Evolutionary conservation across 139 green algal species (phyloP), one percentile per base, ranked within the genome.

Genomic region (Microglena sp.): DNA sequence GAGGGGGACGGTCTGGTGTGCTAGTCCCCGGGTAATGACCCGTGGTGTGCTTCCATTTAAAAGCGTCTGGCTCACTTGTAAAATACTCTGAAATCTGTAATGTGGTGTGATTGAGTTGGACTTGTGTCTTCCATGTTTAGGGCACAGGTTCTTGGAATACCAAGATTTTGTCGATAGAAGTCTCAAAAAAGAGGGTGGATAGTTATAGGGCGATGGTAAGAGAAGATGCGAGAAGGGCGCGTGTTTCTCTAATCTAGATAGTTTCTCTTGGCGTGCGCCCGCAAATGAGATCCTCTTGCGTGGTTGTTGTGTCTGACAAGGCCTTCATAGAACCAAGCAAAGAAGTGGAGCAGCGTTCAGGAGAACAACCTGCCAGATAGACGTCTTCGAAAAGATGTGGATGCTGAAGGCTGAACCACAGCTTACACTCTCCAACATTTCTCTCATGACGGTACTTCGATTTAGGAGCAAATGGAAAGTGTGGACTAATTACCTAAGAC

Each of bases 401-500:
- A 73, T 76, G 67, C 67, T 78, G 31, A 55, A 62, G n/a, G n/a
- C n/a, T n/a, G n/a, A n/a, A n/a, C n/a, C n/a, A 15, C 24, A 33
- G 22, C 45, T 69, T n/a, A n/a, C n/a, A 33, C 31, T 28, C n/a
- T 40, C 30, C 0, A 44, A 33, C 22, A 55, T 58, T 24, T n/a
- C 75, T 70, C 66, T 44, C 60, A 11, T 78, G 73, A 60, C 28
- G 34, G 1, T 70, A 77, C 22, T 73, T 75, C 31, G 65, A 76
- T 29, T 65, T 28, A 68, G 75, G 29, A 74, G 62, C 57, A 45
- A 40, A 73, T 71, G 56, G 70, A 78, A 33, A 74, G 63, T 45
- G 75, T 73, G 67, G 78, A 62, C 24, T 78, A 77, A 63, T 78
- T n/a, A n/a, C n/a, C 75, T 45, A 73, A 70, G 35, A 50, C 59